Evolutionary conservation across 169 alveolate genomes (phyloP).

Genomic region (Blepharisma undulans): DNA sequence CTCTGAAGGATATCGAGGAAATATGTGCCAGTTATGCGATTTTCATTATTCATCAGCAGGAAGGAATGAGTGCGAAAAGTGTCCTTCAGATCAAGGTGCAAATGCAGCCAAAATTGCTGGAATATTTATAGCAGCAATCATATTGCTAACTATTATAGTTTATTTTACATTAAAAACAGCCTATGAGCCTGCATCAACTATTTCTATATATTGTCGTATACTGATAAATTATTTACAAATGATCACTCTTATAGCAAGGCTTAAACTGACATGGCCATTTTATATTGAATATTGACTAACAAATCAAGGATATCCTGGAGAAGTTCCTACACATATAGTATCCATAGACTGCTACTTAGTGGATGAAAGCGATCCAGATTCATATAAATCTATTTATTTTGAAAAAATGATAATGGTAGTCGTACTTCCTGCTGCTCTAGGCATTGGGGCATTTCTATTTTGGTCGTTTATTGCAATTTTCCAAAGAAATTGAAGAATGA

Average conservation of each 20-base stretch:
- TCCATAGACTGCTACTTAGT: constrained; percentile 36
- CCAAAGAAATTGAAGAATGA: not conserved
- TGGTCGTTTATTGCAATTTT: not conserved
- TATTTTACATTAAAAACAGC: constrained; percentile 11
- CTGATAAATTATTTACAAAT: constrained; percentile 19
- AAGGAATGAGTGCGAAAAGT: not conserved
- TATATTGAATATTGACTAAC: not conserved
- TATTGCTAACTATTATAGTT: not conserved
- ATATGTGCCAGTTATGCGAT: not conserved
- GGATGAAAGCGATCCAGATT: not conserved
- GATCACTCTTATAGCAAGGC: not conserved
- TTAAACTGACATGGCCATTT: constrained; percentile 18
- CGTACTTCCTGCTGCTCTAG: not conserved
- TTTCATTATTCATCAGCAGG: not conserved
- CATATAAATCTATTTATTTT: not conserved
- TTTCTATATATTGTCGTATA: constrained; percentile 3
- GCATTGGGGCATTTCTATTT: not conserved
- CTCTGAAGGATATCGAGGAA: constrained; percentile 17
- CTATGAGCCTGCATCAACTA: not conserved
- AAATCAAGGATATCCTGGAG: not conserved
- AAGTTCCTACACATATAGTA: not conserved
- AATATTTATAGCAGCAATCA: not conserved
- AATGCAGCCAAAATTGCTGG: not conserved
- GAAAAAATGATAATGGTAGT: not conserved
- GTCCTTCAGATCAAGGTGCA: not conserved